Evolutionary conservation across 352 stramenopile genomes (phyloP).

Genomic region (Phytophthora palmivora): DNA sequence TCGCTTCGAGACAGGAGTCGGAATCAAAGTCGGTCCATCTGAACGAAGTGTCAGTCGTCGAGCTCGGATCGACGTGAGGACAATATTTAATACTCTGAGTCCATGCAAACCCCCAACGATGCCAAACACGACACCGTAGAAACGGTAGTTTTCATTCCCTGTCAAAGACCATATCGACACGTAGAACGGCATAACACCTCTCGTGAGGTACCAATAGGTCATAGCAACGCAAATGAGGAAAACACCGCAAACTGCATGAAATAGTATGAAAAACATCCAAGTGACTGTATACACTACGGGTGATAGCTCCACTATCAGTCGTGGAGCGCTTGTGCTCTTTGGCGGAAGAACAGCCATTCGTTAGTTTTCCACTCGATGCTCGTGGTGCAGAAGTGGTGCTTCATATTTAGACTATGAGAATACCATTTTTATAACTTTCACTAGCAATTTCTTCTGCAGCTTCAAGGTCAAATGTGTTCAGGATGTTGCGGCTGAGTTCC

Average conservation of each 20-base stretch:
- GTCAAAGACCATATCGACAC: constrained; percentile 33
- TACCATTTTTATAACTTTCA: too few species aligned
- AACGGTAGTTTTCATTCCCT: constrained; percentile 28
- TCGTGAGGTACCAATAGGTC: constrained; percentile 38
- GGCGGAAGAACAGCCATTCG: neutral
- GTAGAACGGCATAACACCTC: constrained; percentile 34
- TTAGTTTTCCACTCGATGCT: too few species aligned
- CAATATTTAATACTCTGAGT: constrained; percentile 26
- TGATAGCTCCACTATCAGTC: constrained; percentile 10
- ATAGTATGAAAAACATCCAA: constrained; percentile 33
- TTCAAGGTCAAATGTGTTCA: too few species aligned
- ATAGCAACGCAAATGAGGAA: constrained; percentile 34
- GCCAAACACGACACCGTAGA: constrained; percentile 32
- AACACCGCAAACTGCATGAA: constrained; percentile 33
- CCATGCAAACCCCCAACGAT: constrained; percentile 36
- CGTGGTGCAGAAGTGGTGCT: too few species aligned
- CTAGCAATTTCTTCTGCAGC: too few species aligned
- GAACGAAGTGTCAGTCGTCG: constrained; percentile 31
- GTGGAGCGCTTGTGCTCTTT: neutral
- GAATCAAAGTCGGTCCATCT: neutral
- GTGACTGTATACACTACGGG: constrained; percentile 1
- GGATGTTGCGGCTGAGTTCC: too few species aligned
- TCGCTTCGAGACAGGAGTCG: neutral
- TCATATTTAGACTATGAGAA: too few species aligned
- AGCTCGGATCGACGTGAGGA: constrained; percentile 26